A percentile compares a stretch with the other conserved stretches of the same genome.
Evolutionary conservation across 2,329 filamentous ascomycete genomes (phyloP).

Genomic region (Phyllosticta citrichinensis): DNA sequence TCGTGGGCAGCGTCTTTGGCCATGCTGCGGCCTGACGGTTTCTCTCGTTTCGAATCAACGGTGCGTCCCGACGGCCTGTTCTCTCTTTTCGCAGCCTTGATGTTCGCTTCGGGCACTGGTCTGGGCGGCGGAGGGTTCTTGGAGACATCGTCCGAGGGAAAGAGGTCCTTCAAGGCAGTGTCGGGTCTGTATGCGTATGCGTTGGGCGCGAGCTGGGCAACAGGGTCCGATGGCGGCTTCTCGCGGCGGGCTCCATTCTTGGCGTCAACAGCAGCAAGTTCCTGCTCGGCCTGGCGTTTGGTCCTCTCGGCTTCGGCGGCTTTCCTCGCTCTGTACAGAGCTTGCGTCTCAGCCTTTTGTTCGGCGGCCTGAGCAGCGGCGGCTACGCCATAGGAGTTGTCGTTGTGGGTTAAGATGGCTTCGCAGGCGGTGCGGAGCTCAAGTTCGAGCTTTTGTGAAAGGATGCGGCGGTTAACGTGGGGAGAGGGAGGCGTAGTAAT

Average conservation of each 20-base stretch:
- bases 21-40: conserved; percentile 13
- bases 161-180: conserved; percentile 18
- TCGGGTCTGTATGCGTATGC: conserved; percentile 18
- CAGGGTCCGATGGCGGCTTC: conserved; percentile 18
- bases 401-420: conserved; percentile 31
- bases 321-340: conserved; percentile 15
- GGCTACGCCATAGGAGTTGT: conserved; percentile 29
- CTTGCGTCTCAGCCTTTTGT: conserved; percentile 26
- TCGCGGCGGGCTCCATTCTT: conserved; percentile 17
- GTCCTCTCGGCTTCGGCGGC: conserved; percentile 14
- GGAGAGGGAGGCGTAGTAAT: conserved; percentile 28
- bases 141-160: conserved; percentile 11
- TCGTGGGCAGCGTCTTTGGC: conserved; percentile 13
- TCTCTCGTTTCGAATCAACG: not conserved
- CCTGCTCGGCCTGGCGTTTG: conserved; percentile 12
- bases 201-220: conserved; percentile 17
- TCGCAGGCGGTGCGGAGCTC: conserved; percentile 37
- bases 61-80: conserved; percentile 10
- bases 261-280: conserved; percentile 12
- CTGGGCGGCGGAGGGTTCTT: conserved; percentile 14
- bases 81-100: conserved; percentile 9
- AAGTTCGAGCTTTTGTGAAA: conserved; percentile 32
- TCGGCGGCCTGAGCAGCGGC: conserved; percentile 16
- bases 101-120: conserved; percentile 13
- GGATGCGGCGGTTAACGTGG: conserved; percentile 34